phyloP scores from a whole-genome alignment of 495 filamentous ascomycete species.

The Trichoderma reesei region DNA sequence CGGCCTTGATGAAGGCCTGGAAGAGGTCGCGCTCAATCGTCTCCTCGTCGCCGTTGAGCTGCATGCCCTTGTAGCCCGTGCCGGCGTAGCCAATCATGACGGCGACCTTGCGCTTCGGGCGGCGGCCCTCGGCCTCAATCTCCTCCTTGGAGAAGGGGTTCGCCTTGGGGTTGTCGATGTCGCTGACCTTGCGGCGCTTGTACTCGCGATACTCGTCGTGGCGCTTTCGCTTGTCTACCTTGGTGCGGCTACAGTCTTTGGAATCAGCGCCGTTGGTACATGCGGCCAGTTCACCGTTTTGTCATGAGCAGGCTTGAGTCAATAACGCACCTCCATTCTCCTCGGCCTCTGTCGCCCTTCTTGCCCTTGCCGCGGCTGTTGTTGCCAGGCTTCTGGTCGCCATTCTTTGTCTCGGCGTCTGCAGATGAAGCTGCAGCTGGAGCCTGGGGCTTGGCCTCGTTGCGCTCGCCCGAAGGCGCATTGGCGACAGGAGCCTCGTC shows the following conservation, averaged over 20 bases:
- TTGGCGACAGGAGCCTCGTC: constrained; percentile 7
- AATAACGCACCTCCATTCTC: constrained; percentile 50
- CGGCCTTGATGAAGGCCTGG: constrained; percentile 74
- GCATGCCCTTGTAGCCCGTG: constrained; percentile 95
- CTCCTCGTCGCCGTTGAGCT: constrained; percentile 67
- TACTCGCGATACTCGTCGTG: constrained; percentile 44
- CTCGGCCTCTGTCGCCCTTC: constrained; percentile 57
- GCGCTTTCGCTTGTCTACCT: constrained; percentile 47
- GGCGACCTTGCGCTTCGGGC: constrained; percentile 91
- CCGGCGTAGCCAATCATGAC: constrained; percentile 92
- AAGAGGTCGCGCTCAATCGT: constrained; percentile 98
- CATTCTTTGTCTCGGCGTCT: no score
- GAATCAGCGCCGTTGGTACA: constrained; percentile 6
- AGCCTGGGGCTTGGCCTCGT: constrained; percentile 26
- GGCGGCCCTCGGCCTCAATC: constrained; percentile 72
- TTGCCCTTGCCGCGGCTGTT: constrained; percentile 31
- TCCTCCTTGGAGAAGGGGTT: constrained; percentile 45
- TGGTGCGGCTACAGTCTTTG: constrained; percentile 9
- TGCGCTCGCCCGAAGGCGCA: background rate
- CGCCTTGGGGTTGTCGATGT: constrained; percentile 34
- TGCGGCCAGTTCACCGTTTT: background rate
- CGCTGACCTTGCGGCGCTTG: constrained; percentile 43
- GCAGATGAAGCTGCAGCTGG: no score
- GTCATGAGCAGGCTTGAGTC: constrained; percentile 13
- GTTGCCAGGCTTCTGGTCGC: constrained; percentile 23